Percentiles rank a stretch among this genome's conserved stretches.
These are phyloP conservation scores for Fusarium caatingaense DNA, from an alignment of 2,329 filamentous ascomycete species.

Conservation along the genomic window DNA sequence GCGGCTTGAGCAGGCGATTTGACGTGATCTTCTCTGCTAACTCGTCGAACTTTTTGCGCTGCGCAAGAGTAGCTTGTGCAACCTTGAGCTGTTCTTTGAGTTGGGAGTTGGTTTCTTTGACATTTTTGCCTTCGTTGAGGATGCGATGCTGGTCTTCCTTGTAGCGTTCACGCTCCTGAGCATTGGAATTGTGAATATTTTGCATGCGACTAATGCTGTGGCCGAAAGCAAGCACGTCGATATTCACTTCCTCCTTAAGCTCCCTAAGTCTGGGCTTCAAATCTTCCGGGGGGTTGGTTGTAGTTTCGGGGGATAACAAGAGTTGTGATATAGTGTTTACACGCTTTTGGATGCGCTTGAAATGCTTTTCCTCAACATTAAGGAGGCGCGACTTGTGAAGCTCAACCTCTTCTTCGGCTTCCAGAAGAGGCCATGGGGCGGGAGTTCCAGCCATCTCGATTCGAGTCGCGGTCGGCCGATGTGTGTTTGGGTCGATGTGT, in stretches of 20 bases:
- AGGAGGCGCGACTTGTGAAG: conserved; percentile 89
- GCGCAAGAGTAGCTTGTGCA: conserved; percentile 78
- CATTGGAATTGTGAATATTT: conserved; percentile 85
- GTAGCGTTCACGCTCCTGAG: conserved; percentile 85
- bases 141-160: conserved; percentile 83
- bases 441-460: conserved; percentile 50
- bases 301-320: conserved; percentile 45
- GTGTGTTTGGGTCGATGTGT: not conserved
- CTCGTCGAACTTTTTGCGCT: conserved; percentile 88
- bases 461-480: conserved; percentile 10
- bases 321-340: conserved; percentile 77
- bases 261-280: conserved; percentile 67
- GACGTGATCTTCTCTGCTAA: conserved; percentile 87
- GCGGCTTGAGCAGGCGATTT: conserved; percentile 80
- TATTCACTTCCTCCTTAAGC: conserved; percentile 83
- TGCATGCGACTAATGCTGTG: conserved; percentile 88
- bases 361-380: conserved; percentile 91
- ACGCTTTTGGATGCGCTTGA: conserved; percentile 87
- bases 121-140: conserved; percentile 78
- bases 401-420: conserved; percentile 81
- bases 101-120: conserved; percentile 78
- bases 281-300: conserved; percentile 56
- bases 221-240: conserved; percentile 91
- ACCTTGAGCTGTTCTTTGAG: conserved; percentile 81
- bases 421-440: conserved; percentile 72